Base-by-base conservation (phyloP, 768 basidiomycete genomes). In the Serendipita vermifera region DNA sequence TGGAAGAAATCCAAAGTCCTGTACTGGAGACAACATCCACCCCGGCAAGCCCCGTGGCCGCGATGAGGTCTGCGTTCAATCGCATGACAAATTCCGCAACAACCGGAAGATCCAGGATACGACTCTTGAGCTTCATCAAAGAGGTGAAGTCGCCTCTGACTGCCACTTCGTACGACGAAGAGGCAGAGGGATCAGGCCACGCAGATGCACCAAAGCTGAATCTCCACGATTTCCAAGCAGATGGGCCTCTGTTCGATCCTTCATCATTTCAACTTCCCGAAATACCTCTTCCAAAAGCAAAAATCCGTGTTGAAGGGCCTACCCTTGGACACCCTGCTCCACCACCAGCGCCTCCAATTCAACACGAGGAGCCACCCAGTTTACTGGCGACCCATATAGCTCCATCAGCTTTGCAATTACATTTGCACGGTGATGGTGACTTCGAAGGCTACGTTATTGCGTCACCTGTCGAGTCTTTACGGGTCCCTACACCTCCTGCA, bases 371-470 rank as follows among this genome's bases (percentile, higher is more conserved):
- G 15, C 22, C n/a, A 27, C 11, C 26, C 22, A 51, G 29, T 27
- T n/a, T n/a, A n/a, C n/a, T n/a, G n/a, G n/a, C n/a, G n/a, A n/a
- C n/a, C n/a, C n/a, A n/a, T n/a, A n/a, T n/a, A n/a, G n/a, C n/a
- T n/a, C 20, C 46, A 13, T 51, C 46, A 15, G 46, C 46, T 27
- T 27, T 51, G 27, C 46, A 51, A 31, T 31, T 51, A 9, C 26
- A 51, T 51, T 3, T 51, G 11, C 46, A 51, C 29, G 46, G 46
- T n/a, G 46, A 51, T 51, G 46, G 46, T n/a, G 46, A 51, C 32
- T n/a, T 51, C 46, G 46, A 22, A 24, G 32, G 46, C 46, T 51
- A 51, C 17, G 32, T 51, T 20, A 51, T 51, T 26, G 24, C 46
- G 7, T 51, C 46, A 7, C 15, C 11, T 22, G 27, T 31, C 27